Evolutionary conservation across 2,329 filamentous ascomycete genomes (phyloP).

Genomic region (Stagonosporopsis chrysanthemi): DNA sequence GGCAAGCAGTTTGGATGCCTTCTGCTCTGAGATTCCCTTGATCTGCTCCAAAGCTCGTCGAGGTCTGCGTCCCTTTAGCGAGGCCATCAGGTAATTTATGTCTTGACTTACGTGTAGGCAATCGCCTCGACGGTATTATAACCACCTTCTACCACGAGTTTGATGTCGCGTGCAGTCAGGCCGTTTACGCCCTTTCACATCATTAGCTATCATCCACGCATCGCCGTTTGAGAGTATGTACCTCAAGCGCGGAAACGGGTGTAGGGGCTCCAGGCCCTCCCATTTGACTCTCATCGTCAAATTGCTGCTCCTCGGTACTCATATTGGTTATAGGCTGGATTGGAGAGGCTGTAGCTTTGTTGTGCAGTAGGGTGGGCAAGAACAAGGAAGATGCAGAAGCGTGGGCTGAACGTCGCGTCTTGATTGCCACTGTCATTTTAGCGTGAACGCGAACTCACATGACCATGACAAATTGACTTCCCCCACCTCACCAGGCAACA

Average conservation of each 20-base stretch:
- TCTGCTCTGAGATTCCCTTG: constrained; percentile 97
- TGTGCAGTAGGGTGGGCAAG: background rate
- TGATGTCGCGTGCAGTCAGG: constrained; percentile 93
- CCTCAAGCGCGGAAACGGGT: constrained; percentile 84
- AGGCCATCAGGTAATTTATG: background rate
- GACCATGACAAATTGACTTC: constrained; percentile 6
- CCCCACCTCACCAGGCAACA: constrained; percentile 1
- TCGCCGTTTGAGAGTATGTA: constrained; percentile 52
- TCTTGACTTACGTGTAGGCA: constrained; percentile 78
- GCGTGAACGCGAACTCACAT: constrained; percentile 38
- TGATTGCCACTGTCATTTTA: constrained; percentile 14
- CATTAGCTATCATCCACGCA: constrained; percentile 9
- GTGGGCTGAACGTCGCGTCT: constrained; percentile 4
- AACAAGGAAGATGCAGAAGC: constrained; percentile 3
- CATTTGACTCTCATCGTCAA: constrained; percentile 69
- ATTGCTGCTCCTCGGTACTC: constrained; percentile 69
- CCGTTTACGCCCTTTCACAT: constrained; percentile 78
- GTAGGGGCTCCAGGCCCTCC: constrained; percentile 93
- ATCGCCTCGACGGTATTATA: constrained; percentile 96
- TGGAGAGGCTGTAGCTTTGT: background rate
- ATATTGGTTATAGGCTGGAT: constrained; percentile 39
- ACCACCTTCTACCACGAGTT: constrained; percentile 88
- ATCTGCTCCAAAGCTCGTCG: constrained; percentile 86
- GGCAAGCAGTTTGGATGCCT: constrained; percentile 86
- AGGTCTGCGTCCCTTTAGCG: constrained; percentile 57